phyloP scores from a whole-genome alignment of 768 basidiomycete species.

The Astraeus odoratus region DNA sequence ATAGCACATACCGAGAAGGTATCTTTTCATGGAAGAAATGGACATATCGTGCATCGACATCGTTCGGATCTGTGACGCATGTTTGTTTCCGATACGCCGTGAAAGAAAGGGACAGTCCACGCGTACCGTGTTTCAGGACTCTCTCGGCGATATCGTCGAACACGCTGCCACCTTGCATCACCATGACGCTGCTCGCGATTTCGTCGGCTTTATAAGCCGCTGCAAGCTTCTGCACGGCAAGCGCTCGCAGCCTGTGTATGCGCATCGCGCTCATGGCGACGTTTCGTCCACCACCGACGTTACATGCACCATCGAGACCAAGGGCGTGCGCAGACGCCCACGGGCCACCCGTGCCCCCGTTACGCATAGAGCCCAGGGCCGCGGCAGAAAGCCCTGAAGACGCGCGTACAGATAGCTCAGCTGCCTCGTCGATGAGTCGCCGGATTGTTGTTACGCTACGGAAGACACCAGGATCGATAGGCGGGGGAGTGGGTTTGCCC shows the following conservation, averaged over 20 bases:
- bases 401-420: slow-evolving; percentile 83
- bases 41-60: slow-evolving; percentile 78
- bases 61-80: slow-evolving; percentile 52
- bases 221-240: slow-evolving; percentile 84
- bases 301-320: slow-evolving; percentile 54
- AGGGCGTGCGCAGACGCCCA: slow-evolving; percentile 62
- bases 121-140: slow-evolving; percentile 64
- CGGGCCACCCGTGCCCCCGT: slow-evolving; percentile 32
- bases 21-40: slow-evolving; percentile 96
- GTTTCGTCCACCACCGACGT: slow-evolving; percentile 54
- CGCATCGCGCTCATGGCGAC: slow-evolving; percentile 82
- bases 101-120: neutral
- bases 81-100: neutral
- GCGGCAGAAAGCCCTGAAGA: slow-evolving; percentile 76
- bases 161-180: slow-evolving; percentile 91
- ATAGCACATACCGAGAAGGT: slow-evolving; percentile 67
- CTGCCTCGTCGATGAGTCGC: slow-evolving; percentile 80
- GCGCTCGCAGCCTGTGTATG: slow-evolving; percentile 68
- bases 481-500: slow-evolving; percentile 71
- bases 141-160: slow-evolving; percentile 90
- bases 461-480: slow-evolving; percentile 86
- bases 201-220: slow-evolving; percentile 84
- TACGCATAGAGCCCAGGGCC: slow-evolving; percentile 62
- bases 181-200: slow-evolving; percentile 88
- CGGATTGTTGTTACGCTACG: slow-evolving; percentile 69